phyloP scores from a whole-genome alignment of 176 grass and related monocot genomes.

The Carex myosuroides region DNA sequence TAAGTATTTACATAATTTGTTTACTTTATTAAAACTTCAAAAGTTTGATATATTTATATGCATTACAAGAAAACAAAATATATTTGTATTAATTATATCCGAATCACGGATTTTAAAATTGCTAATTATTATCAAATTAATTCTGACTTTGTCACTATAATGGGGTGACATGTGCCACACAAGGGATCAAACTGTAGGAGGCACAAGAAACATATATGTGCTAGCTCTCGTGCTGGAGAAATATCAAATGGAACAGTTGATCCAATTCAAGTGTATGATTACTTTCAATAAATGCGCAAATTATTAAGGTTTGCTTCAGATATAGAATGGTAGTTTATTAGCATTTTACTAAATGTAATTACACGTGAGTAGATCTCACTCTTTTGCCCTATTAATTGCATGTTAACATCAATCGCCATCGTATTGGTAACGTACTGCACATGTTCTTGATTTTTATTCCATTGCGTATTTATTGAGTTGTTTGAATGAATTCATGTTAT shows the following conservation, averaged over 20 bases:
- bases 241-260: conserved; percentile 24
- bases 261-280: conserved; percentile 13
- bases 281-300: conserved; percentile 14
- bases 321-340: background rate
- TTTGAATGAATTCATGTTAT: background rate
- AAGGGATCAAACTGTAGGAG: background rate
- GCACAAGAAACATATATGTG: background rate
- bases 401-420: conserved; percentile 12
- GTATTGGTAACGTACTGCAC: conserved; percentile 7
- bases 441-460: conserved; percentile 3
- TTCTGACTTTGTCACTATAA: too few species aligned
- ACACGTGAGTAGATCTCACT: conserved; percentile 5
- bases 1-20: too few species aligned
- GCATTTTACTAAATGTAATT: background rate
- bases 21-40: too few species aligned
- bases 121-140: too few species aligned
- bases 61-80: too few species aligned
- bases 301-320: conserved; percentile 5
- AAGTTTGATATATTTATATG: too few species aligned
- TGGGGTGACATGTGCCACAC: background rate
- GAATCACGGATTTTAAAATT: too few species aligned
- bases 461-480: background rate
- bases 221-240: conserved; percentile 6
- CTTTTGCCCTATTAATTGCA: conserved; percentile 14
- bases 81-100: too few species aligned